A percentile compares a stretch with the other conserved stretches of the same genome.
phyloP scores from a whole-genome alignment of 106 monocot species.

The Ottelia alismoides region DNA sequence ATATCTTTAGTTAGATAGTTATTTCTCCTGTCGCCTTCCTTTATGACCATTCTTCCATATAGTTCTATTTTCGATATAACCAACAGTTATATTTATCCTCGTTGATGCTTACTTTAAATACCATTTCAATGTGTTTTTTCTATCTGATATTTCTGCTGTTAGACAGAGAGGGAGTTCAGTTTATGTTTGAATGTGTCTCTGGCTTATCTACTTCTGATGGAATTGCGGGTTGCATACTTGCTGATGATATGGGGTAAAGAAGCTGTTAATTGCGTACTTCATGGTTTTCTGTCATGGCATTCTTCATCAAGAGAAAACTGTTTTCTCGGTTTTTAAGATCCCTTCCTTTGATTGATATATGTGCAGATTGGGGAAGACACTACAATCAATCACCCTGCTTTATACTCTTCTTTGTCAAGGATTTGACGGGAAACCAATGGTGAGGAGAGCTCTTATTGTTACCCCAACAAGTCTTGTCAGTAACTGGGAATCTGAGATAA shows the following conservation, averaged over 20 bases:
- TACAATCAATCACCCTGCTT: conserved; percentile 90
- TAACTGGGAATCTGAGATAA: conserved; percentile 98
- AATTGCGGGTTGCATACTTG: conserved; percentile 90
- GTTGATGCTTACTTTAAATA: background rate
- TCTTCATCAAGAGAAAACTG: background rate
- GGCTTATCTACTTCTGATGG: conserved; percentile 70
- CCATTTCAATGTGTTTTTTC: background rate
- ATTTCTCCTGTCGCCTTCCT: no score
- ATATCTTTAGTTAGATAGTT: no score
- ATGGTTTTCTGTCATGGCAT: background rate
- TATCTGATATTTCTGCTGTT: background rate
- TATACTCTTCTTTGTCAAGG: conserved; percentile 91
- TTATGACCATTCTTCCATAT: no score
- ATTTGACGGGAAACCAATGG: conserved; percentile 92
- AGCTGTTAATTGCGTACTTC: no score
- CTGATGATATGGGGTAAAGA: conserved; percentile 99
- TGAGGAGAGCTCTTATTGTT: conserved; percentile 72
- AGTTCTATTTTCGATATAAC: no score
- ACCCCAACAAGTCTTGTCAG: conserved; percentile 99
- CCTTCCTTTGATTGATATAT: background rate
- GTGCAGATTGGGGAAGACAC: conserved; percentile 88
- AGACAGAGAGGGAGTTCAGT: conserved; percentile 98
- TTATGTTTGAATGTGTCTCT: conserved; percentile 99
- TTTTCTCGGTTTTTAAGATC: background rate
- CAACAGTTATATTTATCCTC: background rate